Evolutionary conservation across 1,139 yeast genomes (phyloP).

Genomic region (Hansenula sp.): DNA sequence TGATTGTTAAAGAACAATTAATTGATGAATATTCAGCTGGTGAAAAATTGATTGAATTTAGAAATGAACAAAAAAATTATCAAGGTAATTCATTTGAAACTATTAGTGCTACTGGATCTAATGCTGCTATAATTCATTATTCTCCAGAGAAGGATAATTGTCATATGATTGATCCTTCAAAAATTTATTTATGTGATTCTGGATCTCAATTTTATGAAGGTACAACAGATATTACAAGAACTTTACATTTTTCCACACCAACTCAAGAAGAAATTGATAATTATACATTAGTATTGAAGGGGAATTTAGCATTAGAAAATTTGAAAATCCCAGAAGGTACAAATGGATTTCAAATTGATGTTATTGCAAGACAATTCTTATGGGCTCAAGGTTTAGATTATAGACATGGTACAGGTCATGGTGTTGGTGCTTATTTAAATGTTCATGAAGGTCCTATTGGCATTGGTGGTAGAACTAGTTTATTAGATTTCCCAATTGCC

Average conservation of each 20-base stretch:
- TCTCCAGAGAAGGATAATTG: constrained; percentile 64
- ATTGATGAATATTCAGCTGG: constrained; percentile 83
- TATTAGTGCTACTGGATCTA: constrained; percentile 88
- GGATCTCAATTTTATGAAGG: constrained; percentile 96
- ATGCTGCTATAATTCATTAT: constrained; percentile 92
- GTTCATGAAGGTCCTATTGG: constrained; percentile 98
- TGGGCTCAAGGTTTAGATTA: constrained; percentile 91
- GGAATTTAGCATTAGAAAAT: constrained; percentile 76
- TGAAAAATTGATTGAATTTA: constrained; percentile 57
- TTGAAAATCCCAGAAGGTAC: constrained; percentile 85
- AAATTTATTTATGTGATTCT: constrained; percentile 83
- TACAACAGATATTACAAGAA: constrained; percentile 94
- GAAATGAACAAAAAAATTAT: constrained; percentile 59
- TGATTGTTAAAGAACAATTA: constrained; percentile 49
- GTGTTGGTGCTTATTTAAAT: constrained; percentile 88
- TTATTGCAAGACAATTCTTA: constrained; percentile 82
- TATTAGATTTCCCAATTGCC: constrained; percentile 27
- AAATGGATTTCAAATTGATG: constrained; percentile 78
- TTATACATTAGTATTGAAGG: constrained; percentile 89
- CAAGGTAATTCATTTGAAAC: constrained; percentile 88
- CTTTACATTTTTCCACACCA: constrained; percentile 77
- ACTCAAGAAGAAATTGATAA: constrained; percentile 62
- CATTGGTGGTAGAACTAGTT: constrained; percentile 59
- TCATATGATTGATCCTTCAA: constrained; percentile 66
- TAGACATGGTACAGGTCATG: constrained; percentile 97